A percentile compares a stretch with the other conserved stretches of the same genome.
These are phyloP conservation scores for Fraxinus nigra DNA, from an alignment of 305 asterid species.

Conservation along the genomic window DNA sequence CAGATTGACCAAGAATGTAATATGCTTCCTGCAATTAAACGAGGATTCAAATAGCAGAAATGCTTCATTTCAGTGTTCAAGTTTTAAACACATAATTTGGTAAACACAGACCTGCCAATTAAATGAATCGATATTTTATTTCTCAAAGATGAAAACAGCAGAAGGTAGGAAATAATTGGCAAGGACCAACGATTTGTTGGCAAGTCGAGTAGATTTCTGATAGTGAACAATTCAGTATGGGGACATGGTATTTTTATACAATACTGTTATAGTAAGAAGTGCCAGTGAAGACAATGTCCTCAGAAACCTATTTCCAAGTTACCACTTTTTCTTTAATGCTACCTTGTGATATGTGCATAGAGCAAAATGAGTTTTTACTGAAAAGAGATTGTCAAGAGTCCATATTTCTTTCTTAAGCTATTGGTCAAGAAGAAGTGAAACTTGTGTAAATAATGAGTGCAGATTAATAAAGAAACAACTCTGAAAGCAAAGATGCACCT, in stretches of 20 bases:
- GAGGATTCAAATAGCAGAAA: constrained; percentile 22
- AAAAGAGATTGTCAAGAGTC: not conserved
- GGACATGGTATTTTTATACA: not conserved
- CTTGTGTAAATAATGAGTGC: not conserved
- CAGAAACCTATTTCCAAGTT: not conserved
- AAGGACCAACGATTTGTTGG: not conserved
- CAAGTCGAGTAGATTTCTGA: not conserved
- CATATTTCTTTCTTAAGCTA: not conserved
- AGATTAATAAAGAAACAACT: not conserved
- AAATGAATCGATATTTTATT: not conserved
- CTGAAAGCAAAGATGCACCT: not conserved
- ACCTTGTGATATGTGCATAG: not conserved
- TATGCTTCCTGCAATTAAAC: constrained; percentile 49
- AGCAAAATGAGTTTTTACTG: not conserved
- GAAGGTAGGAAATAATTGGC: not conserved
- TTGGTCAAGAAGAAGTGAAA: not conserved
- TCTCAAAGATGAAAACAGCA: constrained; percentile 11
- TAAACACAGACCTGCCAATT: constrained; percentile 1
- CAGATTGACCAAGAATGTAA: constrained; percentile 56
- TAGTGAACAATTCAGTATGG: not conserved
- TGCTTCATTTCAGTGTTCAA: not conserved
- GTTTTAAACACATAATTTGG: not conserved
- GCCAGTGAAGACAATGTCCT: not conserved
- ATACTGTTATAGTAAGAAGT: not conserved
- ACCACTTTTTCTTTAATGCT: not conserved